These are phyloP conservation scores for Metahyphopichia silvanorum DNA, from an alignment of 805 yeast species.

Conservation along the genomic window DNA sequence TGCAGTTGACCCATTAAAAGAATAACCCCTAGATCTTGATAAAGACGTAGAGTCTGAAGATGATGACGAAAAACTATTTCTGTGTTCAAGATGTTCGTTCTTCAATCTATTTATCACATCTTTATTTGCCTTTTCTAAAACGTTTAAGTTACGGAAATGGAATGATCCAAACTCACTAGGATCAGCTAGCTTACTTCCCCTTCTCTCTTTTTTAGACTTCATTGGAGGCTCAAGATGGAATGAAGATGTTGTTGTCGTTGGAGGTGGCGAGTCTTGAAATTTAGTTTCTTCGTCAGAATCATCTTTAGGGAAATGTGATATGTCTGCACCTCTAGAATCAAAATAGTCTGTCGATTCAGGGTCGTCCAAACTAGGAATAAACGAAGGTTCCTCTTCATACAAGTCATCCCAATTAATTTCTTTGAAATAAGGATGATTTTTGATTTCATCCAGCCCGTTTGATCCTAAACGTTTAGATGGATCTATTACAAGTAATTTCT, in stretches of 20 bases:
- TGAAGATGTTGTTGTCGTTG: constrained; percentile 8
- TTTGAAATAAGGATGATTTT: constrained; percentile 70
- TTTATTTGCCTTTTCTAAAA: constrained; percentile 89
- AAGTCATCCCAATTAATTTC: constrained; percentile 72
- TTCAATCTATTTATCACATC: constrained; percentile 87
- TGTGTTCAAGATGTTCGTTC: constrained; percentile 72
- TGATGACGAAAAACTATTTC: constrained; percentile 46
- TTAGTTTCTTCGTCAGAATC: constrained; percentile 28
- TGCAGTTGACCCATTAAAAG: constrained; percentile 18
- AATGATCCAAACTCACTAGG: constrained; percentile 87
- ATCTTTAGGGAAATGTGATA: constrained; percentile 56
- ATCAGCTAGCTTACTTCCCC: constrained; percentile 71
- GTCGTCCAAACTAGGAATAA: constrained; percentile 73
- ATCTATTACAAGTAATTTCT: constrained; percentile 56
- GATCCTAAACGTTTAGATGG: constrained; percentile 70
- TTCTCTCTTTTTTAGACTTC: constrained; percentile 52
- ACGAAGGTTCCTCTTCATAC: constrained; percentile 70
- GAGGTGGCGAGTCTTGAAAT: constrained; percentile 2
- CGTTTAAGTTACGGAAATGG: constrained; percentile 82
- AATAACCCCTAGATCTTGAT: constrained; percentile 34
- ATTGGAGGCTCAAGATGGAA: constrained; percentile 1
- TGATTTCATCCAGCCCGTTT: constrained; percentile 79
- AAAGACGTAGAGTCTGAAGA: constrained; percentile 43
- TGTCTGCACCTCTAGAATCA: constrained; percentile 83
- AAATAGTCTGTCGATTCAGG: constrained; percentile 92